phyloP scores from a whole-genome alignment of 2,329 filamentous ascomycete species.

The Elsinoe ampelina region DNA sequence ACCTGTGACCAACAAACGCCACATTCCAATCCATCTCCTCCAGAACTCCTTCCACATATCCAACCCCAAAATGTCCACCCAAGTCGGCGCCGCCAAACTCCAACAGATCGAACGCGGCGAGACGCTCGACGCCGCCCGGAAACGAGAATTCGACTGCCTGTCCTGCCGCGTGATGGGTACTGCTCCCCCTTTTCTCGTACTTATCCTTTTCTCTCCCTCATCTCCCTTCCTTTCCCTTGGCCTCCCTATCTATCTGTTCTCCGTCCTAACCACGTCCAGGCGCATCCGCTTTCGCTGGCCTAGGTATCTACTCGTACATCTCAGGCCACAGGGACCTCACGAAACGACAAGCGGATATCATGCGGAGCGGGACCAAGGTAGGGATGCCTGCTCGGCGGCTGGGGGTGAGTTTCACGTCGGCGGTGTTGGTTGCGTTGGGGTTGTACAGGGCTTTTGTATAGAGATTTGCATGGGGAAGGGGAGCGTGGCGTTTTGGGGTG shows the following conservation, averaged over 20 bases:
- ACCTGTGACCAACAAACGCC: too few species aligned
- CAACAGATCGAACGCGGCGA: slow-evolving; percentile 1
- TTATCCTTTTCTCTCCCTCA: not conserved
- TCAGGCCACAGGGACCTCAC: slow-evolving; percentile 38
- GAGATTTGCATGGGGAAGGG: not conserved
- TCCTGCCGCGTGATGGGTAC: slow-evolving; percentile 27
- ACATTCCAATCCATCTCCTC: too few species aligned
- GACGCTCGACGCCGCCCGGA: not conserved
- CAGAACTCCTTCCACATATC: too few species aligned
- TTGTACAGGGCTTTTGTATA: slow-evolving; percentile 32
- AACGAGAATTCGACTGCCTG: slow-evolving; percentile 24
- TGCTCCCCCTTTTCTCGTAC: not conserved
- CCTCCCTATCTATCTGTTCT: not conserved
- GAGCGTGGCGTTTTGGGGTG: not conserved
- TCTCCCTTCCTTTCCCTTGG: too few species aligned
- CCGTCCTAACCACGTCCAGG: slow-evolving; percentile 24
- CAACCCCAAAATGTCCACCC: not conserved
- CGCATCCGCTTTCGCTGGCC: slow-evolving; percentile 36
- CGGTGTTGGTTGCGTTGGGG: slow-evolving; percentile 35
- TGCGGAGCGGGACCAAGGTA: slow-evolving; percentile 33
- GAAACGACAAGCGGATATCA: slow-evolving; percentile 32
- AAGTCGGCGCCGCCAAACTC: slow-evolving; percentile 2
- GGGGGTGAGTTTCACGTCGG: slow-evolving; percentile 33
- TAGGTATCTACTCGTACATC: slow-evolving; percentile 39
- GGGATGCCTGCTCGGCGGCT: slow-evolving; percentile 33